These are phyloP conservation scores for Dactylellina cionopaga DNA, from an alignment of 2,329 filamentous ascomycete species.

Conservation along the genomic window DNA sequence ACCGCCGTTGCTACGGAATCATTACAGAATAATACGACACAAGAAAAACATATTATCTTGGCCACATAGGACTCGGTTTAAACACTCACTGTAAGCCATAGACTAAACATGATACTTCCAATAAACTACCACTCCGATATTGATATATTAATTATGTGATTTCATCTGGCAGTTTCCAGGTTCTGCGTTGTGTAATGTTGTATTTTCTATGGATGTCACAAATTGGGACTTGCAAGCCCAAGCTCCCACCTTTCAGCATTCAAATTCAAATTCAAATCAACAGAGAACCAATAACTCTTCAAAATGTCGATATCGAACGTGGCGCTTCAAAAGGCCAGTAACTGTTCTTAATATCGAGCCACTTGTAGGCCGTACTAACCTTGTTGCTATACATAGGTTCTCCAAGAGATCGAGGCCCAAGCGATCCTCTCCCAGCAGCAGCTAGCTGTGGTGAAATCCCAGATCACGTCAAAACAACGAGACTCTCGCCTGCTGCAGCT, in stretches of 20 bases:
- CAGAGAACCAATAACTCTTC: constrained; percentile 33
- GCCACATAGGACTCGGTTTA: too few species aligned
- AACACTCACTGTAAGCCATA: too few species aligned
- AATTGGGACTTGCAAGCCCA: neutral
- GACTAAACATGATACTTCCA: too few species aligned
- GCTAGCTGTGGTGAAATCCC: constrained; percentile 83
- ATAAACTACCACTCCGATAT: too few species aligned
- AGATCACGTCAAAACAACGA: constrained; percentile 84
- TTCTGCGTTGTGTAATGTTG: constrained; percentile 31
- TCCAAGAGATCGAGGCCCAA: constrained; percentile 93
- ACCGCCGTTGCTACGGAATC: too few species aligned
- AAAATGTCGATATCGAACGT: constrained; percentile 93
- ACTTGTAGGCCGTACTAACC: too few species aligned
- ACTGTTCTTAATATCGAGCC: neutral
- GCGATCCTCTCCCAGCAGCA: constrained; percentile 90
- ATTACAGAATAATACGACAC: too few species aligned
- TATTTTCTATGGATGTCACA: constrained; percentile 7
- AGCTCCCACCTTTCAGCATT: too few species aligned
- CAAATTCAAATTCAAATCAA: too few species aligned
- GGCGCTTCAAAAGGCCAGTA: constrained; percentile 86
- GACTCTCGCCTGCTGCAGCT: constrained; percentile 89
- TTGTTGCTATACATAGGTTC: constrained; percentile 46
- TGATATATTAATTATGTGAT: too few species aligned
- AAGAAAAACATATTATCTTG: too few species aligned
- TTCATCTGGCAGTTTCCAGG: too few species aligned